A percentile compares a stretch with the other conserved stretches of the same genome.
Evolutionary conservation across 139 green algal species (phyloP).

Genomic region (Dunaliella primolecta): DNA sequence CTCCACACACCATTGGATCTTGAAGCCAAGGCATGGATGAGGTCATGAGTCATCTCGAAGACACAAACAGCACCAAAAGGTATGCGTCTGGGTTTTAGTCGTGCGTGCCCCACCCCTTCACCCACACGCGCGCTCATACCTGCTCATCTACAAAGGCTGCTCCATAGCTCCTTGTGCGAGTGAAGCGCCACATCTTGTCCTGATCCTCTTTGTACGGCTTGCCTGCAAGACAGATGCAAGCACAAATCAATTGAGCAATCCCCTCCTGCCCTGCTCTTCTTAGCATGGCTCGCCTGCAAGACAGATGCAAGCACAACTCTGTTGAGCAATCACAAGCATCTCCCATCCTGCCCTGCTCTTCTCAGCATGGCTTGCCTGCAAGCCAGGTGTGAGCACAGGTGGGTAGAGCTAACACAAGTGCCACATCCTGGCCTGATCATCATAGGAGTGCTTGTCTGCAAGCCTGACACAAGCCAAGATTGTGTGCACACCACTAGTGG

Average conservation of each 20-base stretch:
- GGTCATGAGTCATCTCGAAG: no score
- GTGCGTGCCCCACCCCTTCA: no score
- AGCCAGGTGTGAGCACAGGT: background rate
- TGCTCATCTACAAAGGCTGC: background rate
- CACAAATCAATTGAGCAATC: background rate
- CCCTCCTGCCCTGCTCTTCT: background rate
- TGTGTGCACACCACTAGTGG: background rate
- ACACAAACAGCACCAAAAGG: no score
- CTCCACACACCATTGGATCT: no score
- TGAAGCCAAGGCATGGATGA: no score
- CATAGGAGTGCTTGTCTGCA: background rate
- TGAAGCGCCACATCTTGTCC: conserved; percentile 17
- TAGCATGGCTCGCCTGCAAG: background rate
- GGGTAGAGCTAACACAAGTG: background rate
- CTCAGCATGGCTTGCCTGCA: background rate
- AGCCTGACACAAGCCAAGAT: background rate
- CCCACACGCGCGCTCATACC: no score
- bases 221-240: background rate
- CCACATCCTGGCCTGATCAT: background rate
- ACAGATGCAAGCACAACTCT: background rate
- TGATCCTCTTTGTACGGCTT: background rate
- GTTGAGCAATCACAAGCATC: background rate
- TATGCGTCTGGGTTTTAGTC: no score
- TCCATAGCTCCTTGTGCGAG: background rate
- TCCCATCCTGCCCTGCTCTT: background rate